Base-by-base conservation (phyloP, 129 eudicot species). In the Pulicaria dysenterica region DNA sequence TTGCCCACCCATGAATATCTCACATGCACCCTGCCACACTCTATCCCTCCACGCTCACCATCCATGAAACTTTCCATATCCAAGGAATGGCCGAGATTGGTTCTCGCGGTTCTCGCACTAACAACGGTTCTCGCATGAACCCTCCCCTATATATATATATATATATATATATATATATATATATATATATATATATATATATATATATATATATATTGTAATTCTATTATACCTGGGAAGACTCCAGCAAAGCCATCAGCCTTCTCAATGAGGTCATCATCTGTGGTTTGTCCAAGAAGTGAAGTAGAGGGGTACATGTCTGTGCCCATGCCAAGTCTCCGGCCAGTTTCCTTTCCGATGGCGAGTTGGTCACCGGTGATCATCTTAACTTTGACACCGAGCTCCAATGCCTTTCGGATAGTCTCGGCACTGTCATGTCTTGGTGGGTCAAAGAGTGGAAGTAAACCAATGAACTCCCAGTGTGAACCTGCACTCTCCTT, bases 371-470 rank as follows among this genome's bases (percentile, higher is more conserved):
- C 96, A 73, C 96, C 93, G 1, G 96, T 87, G 64, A 90, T 86
- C 96, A 90, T 90, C 86, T 90, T 93, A 7, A 93, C 96, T 75
- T 84, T 87, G 38, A 93, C 98, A 40, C 98, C 96, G 1, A 93
- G 95, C 5, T 89, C 96, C 74, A 93, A 85, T 53, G 98, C 98
- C 75, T 75, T 87, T 19, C 80, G 77, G 10, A 93, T 93, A 14
- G 98, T 93, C 73, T 90, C 98, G 1, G 98, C 96, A 70, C 98
- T 89, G 46, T 93, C 98, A 15, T 93, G 96, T 75, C 98, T 83
- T 48, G 98, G 98, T 24, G 98, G 98, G 64, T 93, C 98, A 62
- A 93, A 93, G 19, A 93, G 88, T 11, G 98, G 98, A 82, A 93
- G 80, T 54, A 93, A 59, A 17, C 96, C 96, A 3, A 93, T 79